Base-by-base conservation (phyloP, 2,329 filamentous ascomycete genomes). In the Simplicillium aogashimaense region DNA sequence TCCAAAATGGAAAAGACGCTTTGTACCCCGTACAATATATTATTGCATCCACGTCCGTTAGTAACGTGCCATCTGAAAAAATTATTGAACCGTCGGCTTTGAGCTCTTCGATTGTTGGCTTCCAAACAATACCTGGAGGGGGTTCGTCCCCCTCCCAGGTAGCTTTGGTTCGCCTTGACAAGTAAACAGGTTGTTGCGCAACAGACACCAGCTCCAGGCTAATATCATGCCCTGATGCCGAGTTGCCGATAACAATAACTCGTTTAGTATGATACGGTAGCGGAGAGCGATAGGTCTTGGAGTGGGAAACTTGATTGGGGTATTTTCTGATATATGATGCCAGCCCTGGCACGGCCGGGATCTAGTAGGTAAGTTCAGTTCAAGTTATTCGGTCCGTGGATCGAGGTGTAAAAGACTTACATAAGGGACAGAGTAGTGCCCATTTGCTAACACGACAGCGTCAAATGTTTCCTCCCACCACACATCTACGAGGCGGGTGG, bases 401-500 rank as follows among this genome's bases (percentile, higher is more conserved):
- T 3, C 10, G 35, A n/a, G 15, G 28, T 16, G n/a, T 20, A 11
- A 8, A 11, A 40, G 30, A n/a, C 61, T n/a, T 60, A 74, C 69
- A 45, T 62, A 62, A 3, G 66, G 66, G 3, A 69, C 53, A 0
- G 64, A 59, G 20, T 67, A 69, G 36, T 69, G 65, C 0, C 65
- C 65, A 10, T 65, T 67, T 1, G 64, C 64, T 2, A 69, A 42
- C 2, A 69, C 41, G 0, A 69, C 58, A 1, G 65, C 65, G 35
- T 69, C 64, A 28, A 73, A 76, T 0, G 54, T 47, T 20, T 76
- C 70, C 36, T 68, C 58, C 70, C 72, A 74, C 72, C 72, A 76
- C 1, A 64, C 35, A 41, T 77, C 72, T 0, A 69, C 56, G 8
- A 63, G 53, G 2, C 58, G 55, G 1, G 59, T 47, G 0, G 59